Base-by-base conservation (phyloP, 345 rosid species). In the Arabis alpina region DNA sequence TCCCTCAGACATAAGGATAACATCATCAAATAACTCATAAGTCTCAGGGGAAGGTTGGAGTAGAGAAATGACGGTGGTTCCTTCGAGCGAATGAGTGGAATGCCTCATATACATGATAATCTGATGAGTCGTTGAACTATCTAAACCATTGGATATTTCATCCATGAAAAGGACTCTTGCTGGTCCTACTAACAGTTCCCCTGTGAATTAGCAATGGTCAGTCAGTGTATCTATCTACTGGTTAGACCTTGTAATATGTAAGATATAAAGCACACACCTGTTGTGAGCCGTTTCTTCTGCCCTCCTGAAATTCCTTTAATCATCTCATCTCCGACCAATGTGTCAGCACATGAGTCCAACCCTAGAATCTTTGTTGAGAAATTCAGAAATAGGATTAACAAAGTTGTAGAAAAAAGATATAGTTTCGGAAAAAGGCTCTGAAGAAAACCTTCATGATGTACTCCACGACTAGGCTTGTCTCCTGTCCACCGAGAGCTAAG, bases 291-390 rank as follows among this genome's bases (percentile, higher is more conserved):
- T 84, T 89, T 94, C 88, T 91, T 94, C 81, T 94, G 99, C 3
- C 99, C 99, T 61, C 99, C 99, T 11, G 99, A 94, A 47, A 94
- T 94, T 69, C 99, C 99, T 86, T 91, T 94, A 48, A 89, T 87
- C 96, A 91, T 89, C 84, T 94, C 99, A 77, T 91, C 96, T 69
- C 99, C 99, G n/a, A 85, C 99, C 76, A 89, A 74, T 63, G 99
- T 91, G 86, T 94, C 96, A 47, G 96, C 85, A 66, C 99, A 94
- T 55, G 75, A 61, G 80, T 94, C 99, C 95, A 91, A 74, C 66
- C 97, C 99, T 94, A 94, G 80, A 86, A 94, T 91, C 99, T 94
- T 88, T 86, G 83, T 85, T 84, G 79, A 85, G 79, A 71, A 64
- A 76, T 80, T 81, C 76, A 75, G 85, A 67, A 67, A 57, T 71